A percentile compares a stretch with the other conserved stretches of the same genome.
These are phyloP conservation scores for Phylloporus sp. DNA, from an alignment of 768 basidiomycete species.

Conservation along the genomic window DNA sequence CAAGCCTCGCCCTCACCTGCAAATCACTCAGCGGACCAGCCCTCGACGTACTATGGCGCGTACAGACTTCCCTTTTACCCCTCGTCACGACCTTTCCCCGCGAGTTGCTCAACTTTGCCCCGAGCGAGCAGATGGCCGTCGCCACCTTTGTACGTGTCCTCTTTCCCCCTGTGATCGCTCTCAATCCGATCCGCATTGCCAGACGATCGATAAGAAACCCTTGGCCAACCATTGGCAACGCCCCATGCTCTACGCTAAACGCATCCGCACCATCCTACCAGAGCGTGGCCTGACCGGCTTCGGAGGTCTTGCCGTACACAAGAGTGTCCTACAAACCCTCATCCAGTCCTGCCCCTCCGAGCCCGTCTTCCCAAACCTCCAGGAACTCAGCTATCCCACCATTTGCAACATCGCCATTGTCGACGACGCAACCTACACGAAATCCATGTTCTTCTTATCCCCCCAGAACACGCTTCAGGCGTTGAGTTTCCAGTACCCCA, in stretches of 20 bases:
- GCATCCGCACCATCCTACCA: conserved; percentile 12
- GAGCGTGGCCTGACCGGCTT: conserved; percentile 3
- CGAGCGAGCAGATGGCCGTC: conserved; percentile 12
- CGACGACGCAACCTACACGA: conserved; percentile 9
- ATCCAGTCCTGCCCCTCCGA: conserved; percentile 19
- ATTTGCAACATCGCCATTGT: conserved; percentile 19
- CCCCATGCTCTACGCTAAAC: conserved; percentile 17
- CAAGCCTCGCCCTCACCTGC: conserved; percentile 14
- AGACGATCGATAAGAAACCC: conserved; percentile 15
- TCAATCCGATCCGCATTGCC: neutral
- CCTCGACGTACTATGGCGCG: conserved; percentile 21
- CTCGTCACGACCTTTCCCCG: conserved; percentile 15
- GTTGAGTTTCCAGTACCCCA: conserved; percentile 14
- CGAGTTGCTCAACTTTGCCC: conserved; percentile 14
- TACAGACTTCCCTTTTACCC: conserved; percentile 17
- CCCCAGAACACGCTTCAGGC: conserved; percentile 2
- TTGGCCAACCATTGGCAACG: conserved; percentile 16
- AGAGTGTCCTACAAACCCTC: conserved; percentile 15
- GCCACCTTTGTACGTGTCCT: conserved; percentile 13
- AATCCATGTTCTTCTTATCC: conserved; percentile 11
- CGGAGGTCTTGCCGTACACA: conserved; percentile 12
- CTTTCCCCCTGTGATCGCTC: no score
- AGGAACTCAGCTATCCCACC: conserved; percentile 14
- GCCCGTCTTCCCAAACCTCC: conserved; percentile 20
- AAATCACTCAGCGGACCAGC: conserved; percentile 15